phyloP scores from a whole-genome alignment of 352 stramenopile species.

The Peronospora belbahrii region DNA sequence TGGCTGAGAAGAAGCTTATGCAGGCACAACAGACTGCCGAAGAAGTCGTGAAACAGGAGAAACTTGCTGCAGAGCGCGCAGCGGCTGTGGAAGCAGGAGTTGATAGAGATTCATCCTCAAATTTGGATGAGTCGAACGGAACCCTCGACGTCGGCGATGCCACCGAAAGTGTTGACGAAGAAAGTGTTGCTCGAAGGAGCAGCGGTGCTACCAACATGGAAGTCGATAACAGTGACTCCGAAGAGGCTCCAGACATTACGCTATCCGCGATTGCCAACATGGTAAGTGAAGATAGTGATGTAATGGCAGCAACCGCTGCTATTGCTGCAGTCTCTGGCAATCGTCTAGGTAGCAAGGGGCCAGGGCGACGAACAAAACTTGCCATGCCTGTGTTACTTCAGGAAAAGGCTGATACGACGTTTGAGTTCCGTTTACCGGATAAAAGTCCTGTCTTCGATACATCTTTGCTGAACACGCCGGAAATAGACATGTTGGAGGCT shows the following conservation, averaged over 20 bases:
- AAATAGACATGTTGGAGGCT: slow-evolving; percentile 52
- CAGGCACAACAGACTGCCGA: slow-evolving; percentile 43
- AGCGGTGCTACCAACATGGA: slow-evolving; percentile 60
- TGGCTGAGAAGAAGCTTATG: slow-evolving; percentile 33
- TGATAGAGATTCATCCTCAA: slow-evolving; percentile 20
- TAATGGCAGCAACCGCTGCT: slow-evolving; percentile 42
- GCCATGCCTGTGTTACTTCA: slow-evolving; percentile 22
- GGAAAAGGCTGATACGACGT: slow-evolving; percentile 31
- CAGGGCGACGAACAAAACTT: slow-evolving; percentile 21
- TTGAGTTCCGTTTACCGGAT: slow-evolving; percentile 65
- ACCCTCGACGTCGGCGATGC: slow-evolving; percentile 9
- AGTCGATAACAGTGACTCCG: slow-evolving; percentile 71
- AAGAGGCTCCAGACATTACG: slow-evolving; percentile 69
- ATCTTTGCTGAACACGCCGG: slow-evolving; percentile 40
- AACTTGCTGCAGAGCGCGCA: slow-evolving; percentile 37
- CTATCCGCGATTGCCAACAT: slow-evolving; percentile 83
- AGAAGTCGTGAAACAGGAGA: slow-evolving; percentile 33
- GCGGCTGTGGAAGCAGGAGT: slow-evolving; percentile 16
- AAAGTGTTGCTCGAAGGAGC: slow-evolving; percentile 15
- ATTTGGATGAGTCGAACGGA: slow-evolving; percentile 11
- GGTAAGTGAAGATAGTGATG: slow-evolving; percentile 73
- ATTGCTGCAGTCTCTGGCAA: slow-evolving; percentile 35
- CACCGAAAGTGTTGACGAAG: slow-evolving; percentile 25
- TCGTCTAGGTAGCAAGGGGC: slow-evolving; percentile 37
- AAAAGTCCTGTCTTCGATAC: slow-evolving; percentile 53